phyloP scores from a whole-genome alignment of 768 basidiomycete species.

The Leccinum subgranulosum region DNA sequence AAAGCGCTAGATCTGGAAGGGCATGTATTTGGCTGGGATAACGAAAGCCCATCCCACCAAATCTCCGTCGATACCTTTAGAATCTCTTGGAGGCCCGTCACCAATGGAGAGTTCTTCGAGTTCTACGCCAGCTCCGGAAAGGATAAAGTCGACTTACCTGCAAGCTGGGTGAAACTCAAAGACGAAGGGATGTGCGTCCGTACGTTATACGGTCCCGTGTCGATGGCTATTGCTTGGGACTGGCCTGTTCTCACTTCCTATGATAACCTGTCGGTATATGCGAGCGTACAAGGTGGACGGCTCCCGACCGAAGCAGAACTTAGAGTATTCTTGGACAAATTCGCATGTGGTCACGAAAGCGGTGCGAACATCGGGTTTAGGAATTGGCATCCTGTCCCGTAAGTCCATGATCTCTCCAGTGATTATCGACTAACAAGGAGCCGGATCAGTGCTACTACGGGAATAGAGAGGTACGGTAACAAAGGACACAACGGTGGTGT shows the following conservation, averaged over 20 bases:
- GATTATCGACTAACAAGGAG: background rate
- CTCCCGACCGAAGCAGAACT: slow-evolving; percentile 91
- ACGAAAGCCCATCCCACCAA: slow-evolving; percentile 70
- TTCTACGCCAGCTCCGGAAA: slow-evolving; percentile 52
- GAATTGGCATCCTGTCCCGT: slow-evolving; percentile 95
- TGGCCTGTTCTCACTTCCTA: slow-evolving; percentile 89
- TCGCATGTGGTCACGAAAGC: slow-evolving; percentile 69
- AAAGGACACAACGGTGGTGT: slow-evolving; percentile 90
- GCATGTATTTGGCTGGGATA: slow-evolving; percentile 94
- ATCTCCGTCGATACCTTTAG: slow-evolving; percentile 67
- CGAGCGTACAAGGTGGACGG: slow-evolving; percentile 85
- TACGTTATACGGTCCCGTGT: slow-evolving; percentile 83
- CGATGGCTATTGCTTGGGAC: slow-evolving; percentile 67
- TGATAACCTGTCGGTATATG: slow-evolving; percentile 75
- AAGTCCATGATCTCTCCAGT: slow-evolving; percentile 31
- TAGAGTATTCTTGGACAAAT: slow-evolving; percentile 71
- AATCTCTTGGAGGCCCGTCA: slow-evolving; percentile 83
- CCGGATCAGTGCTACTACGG: slow-evolving; percentile 62
- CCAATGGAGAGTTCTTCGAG: slow-evolving; percentile 80
- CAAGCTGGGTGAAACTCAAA: slow-evolving; percentile 22
- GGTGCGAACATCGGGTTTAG: slow-evolving; percentile 84
- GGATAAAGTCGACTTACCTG: slow-evolving; percentile 35
- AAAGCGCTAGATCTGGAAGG: slow-evolving; percentile 38
- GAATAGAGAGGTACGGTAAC: slow-evolving; percentile 45
- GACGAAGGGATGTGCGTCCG: slow-evolving; percentile 51